These are phyloP conservation scores for Crithidia sp. DNA, from an alignment of 208 protist genomes.

Conservation along the genomic window DNA sequence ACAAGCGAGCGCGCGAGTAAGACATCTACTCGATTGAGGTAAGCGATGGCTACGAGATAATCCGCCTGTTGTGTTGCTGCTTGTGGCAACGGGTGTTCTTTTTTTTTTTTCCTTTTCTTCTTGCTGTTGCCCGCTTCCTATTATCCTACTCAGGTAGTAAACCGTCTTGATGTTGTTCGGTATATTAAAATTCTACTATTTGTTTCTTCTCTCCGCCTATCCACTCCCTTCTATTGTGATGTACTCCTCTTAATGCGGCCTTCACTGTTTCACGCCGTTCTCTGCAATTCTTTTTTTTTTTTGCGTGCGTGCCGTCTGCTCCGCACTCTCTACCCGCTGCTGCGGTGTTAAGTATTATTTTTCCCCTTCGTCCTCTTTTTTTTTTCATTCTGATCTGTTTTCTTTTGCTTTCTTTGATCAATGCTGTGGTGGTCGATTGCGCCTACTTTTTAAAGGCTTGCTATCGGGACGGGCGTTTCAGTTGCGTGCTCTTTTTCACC, in stretches of 20 bases:
- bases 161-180: too few relatives aligned
- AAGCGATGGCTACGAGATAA: background rate
- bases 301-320: background rate
- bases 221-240: too few relatives aligned
- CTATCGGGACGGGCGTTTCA: background rate
- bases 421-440: too few relatives aligned
- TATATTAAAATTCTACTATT: too few relatives aligned
- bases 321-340: too few relatives aligned
- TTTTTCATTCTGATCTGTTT: background rate
- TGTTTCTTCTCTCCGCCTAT: too few relatives aligned
- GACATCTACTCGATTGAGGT: background rate
- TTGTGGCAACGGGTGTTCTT: background rate
- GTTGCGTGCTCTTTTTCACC: background rate
- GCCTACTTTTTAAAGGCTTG: background rate
- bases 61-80: too few relatives aligned
- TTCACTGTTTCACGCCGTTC: background rate
- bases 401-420: background rate
- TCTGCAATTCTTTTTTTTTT: background rate
- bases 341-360: too few relatives aligned
- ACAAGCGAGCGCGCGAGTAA: conserved; percentile 5
- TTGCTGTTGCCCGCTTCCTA: background rate
- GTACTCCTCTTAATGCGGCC: too few relatives aligned
- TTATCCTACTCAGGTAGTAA: background rate
- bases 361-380: background rate
- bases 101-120: background rate